Evolutionary conservation across 225 moss, liverwort and hornwort species (phyloP), one percentile per base, ranked within the genome.

Genomic region (Bryoerythrophyllum caledonicum): DNA sequence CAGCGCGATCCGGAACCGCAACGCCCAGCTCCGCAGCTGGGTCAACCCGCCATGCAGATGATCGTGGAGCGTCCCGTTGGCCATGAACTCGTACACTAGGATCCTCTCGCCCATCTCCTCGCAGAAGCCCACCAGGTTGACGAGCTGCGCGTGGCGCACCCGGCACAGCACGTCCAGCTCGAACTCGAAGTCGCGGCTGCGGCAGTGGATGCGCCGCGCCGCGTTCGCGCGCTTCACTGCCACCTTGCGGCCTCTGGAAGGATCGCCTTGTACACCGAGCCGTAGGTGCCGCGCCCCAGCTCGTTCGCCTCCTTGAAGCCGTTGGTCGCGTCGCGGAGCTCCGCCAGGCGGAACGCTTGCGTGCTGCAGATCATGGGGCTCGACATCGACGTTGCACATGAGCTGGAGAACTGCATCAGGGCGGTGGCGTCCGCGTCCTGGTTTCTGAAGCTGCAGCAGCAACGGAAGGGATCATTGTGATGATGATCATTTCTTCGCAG

Each of bases 91-190:
- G 19, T 88, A 91, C 0, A 91, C 88, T 1, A 91, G 81, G 8
- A 91, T 79, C 21, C 91, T 63, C 67, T 91, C 91, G 9, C 91
- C 91, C 86, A 88, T 86, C 77, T 91, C 91, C 79, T 91, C 85
- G 41, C 91, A 91, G 40, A 83, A 91, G 1, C 91, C 91, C 51
- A 91, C 79, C 53, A 91, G 80, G 68, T 91, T 91, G n/a, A 91
- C 88, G 55, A 91, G 75, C 71, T 91, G 88, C 1, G 86, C 84
- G 54, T 91, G 91, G 32, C 88, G 71, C 53, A 88, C 76, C 75
- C 82, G 85, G 74, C 86, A 91, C 11, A 91, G 82, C 34, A 91
- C 73, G 17, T 91, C 91, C 57, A 91, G 79, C 74, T 91, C 91
- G 0, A 82, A 79, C 40, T 86, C 88, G 26, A 91, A 91, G 63